Conservation (phyloP, 2,329 filamentous ascomycete species). For the Trichoderma sp. region DNA sequence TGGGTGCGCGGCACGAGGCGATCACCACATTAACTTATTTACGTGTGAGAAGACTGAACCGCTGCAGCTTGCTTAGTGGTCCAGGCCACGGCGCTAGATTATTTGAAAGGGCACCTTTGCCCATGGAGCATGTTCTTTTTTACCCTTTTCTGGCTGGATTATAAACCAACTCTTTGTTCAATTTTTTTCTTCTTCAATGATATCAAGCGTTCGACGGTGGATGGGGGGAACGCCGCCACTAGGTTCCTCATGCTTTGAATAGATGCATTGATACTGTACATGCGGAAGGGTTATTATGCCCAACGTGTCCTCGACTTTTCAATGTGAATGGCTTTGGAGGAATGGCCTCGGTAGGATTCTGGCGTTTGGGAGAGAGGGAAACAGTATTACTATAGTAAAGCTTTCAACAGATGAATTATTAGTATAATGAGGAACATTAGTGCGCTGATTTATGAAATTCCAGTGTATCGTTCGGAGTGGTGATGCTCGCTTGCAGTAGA, state of each 20-base stretch:
- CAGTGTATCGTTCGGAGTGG: not conserved
- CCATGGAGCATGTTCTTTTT: not conserved
- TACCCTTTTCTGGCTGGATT: not conserved
- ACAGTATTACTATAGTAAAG: not conserved
- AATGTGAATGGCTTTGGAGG: not conserved
- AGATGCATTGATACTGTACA: constrained; percentile 19
- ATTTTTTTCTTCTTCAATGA: not conserved
- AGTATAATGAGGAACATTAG: not conserved
- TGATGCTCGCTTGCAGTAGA: not conserved
- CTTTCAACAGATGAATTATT: not conserved
- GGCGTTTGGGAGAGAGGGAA: constrained; percentile 10
- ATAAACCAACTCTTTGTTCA: not conserved
- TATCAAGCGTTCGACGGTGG: not conserved
- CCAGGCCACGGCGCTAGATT: not conserved
- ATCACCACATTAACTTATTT: constrained; percentile 89
- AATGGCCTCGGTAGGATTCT: constrained; percentile 7
- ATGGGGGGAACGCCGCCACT: not conserved
- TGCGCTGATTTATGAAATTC: not conserved
- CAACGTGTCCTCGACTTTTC: not conserved
- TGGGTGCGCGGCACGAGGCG: constrained; percentile 81
- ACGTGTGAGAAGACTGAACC: constrained; percentile 60
- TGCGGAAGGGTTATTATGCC: not conserved
- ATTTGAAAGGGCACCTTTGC: not conserved
- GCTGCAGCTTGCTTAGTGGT: constrained; percentile 23
- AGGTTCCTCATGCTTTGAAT: constrained; percentile 21